These are phyloP conservation scores for Thraustotheca clavata DNA, from an alignment of 352 stramenopile species.

Conservation along the genomic window DNA sequence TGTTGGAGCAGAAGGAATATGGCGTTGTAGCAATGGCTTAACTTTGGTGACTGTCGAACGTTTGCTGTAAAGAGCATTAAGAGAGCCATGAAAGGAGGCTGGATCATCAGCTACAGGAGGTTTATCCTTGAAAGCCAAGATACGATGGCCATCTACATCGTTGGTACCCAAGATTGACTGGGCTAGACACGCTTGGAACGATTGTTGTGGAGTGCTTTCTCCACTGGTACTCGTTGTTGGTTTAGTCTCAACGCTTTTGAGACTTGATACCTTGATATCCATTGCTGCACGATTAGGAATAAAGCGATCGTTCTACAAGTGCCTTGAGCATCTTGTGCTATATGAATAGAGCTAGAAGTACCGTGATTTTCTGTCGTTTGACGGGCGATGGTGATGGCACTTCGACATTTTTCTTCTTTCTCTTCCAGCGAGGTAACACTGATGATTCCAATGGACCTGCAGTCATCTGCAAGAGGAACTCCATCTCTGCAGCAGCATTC, in stretches of 20 bases:
- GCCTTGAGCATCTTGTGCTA: background rate
- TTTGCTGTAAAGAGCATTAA: slow-evolving; percentile 95
- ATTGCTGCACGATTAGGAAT: slow-evolving; percentile 81
- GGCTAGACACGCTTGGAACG: slow-evolving; percentile 76
- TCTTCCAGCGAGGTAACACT: slow-evolving; percentile 12
- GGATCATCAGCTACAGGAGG: slow-evolving; percentile 89
- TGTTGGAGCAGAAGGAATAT: slow-evolving; percentile 94
- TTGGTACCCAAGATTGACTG: slow-evolving; percentile 73
- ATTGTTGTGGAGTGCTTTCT: slow-evolving; percentile 33
- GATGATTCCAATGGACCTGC: background rate
- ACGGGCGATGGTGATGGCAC: background rate
- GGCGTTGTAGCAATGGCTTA: slow-evolving; percentile 74
- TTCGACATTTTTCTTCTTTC: slow-evolving; percentile 17
- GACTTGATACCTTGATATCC: slow-evolving; percentile 54
- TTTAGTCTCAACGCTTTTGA: slow-evolving; percentile 20
- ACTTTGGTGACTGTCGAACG: slow-evolving; percentile 54
- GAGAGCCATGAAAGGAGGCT: slow-evolving; percentile 92
- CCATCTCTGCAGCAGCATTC: slow-evolving; percentile 1
- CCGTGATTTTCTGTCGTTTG: slow-evolving; percentile 7
- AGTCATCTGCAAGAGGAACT: slow-evolving; percentile 3
- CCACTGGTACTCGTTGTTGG: background rate
- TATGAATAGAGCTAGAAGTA: background rate
- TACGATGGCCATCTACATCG: slow-evolving; percentile 82
- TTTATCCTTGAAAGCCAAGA: slow-evolving; percentile 97
- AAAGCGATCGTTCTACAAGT: slow-evolving; percentile 44